Base-by-base conservation (phyloP, 805 yeast species). In the Metschnikowia gelsemii region DNA sequence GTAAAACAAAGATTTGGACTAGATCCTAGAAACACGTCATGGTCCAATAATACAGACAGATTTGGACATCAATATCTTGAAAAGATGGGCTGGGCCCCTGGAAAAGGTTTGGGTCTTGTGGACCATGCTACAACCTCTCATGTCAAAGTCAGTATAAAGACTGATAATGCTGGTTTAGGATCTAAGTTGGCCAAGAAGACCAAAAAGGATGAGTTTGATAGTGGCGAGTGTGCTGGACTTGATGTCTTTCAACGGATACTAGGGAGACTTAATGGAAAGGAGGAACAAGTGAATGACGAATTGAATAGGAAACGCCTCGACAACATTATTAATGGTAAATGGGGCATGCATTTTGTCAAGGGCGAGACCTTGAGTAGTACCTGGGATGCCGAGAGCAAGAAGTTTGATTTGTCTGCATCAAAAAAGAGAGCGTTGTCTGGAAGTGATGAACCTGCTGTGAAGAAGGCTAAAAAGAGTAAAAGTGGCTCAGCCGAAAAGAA, bases 11-110 rank as follows among this genome's bases (percentile, higher is more conserved):
- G 93, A 56, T 84, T 90, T 60, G 97, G 98, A 8, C 65, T 75
- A 26, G 99, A 91, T 66, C 99, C 99, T 13, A 72, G 98, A 57
- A 91, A 91, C 57, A 90, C 96, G 1, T 77, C 80, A 47, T 91
- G 99, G 99, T 84, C 96, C 19, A 88, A 88, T 57, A 87, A 87
- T 55, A 80, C 83, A 0, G 70, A 72, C 3, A 67, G 96, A 38
- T 91, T 91, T 57, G 99, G 99, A 0, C 96, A 86, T 60, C 79
- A 84, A 55, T 89, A 89, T 62, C 62, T 91, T 45, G 80, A 80
- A 47, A 82, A 79, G 51, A 69, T 82, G 58, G 99, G 99, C 13
- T 91, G 99, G 99, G 75, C 71, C 38, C 96, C 95, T 2, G 99
- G 99, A 14, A 68, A 71, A 47, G 98, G 98, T 6, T 73, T 91